Base-by-base conservation (phyloP, 2,329 filamentous ascomycete species). In the Fusarium sp. region DNA sequence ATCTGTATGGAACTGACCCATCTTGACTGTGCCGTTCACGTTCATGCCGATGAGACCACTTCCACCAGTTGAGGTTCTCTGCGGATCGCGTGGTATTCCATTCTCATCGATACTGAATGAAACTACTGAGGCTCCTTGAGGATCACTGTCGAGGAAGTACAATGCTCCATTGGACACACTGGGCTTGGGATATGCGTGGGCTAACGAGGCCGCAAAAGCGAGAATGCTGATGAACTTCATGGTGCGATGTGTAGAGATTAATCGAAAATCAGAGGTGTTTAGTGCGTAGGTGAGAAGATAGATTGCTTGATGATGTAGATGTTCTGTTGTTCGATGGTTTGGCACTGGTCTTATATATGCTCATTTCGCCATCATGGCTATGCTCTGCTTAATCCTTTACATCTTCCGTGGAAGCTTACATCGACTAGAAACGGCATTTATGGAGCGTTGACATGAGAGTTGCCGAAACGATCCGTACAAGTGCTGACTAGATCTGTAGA, bases 61-160 rank as follows among this genome's bases (percentile, higher is more conserved):
- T 11, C 56, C 58, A 3, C n/a, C 10, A 10, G 56, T 62, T 0
- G 56, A 41, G 9, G 40, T 62, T 19, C 28, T 40, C 0, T 35
- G n/a, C 3, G 58, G 40, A 2, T 30, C 14, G 2, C 46, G 26
- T 0, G 54, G 10, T 1, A 19, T 14, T 1, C 56, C 56, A 41
- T 46, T n/a, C 6, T 24, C 11, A 4, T 6, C 9, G 5, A 62
- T 61, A 2, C 19, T 39, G 28, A 62, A 24, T 3, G 58, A 61
- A 13, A 62, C 58, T 6, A 62, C 56, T 5, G 33, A 54, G 11
- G 58, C 58, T 2, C 56, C 58, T 2, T 61, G 8, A 8, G 58
- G 58, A n/a, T 62, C 33, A 6, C 58, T 62, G 19, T 62, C 58
- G 3, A 62, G 46, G 3, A 62, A 62, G 22, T 62, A 62, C 2